Evolutionary conservation across 208 protist genomes (phyloP), one percentile per base, ranked within the genome.

Genomic region (Trypanosoma avium): DNA sequence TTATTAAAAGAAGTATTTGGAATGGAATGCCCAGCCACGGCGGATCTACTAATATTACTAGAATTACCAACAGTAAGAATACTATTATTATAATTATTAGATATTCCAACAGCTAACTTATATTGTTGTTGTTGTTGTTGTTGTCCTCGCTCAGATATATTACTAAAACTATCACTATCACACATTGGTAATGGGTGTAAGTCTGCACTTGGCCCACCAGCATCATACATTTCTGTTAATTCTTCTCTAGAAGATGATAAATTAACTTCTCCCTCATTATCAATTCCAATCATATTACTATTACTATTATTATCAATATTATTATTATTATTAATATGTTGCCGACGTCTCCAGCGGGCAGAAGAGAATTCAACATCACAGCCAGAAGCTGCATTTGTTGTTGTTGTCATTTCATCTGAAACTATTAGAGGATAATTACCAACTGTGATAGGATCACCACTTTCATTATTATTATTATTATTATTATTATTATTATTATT

Each of bases 131-230:
- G 55, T 24, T 33, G 2, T 38, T 60, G 38, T 15, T 3, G 27
- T 26, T 50, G 26, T 30, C 6, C 15, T 32, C 32, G 43, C 29
- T 15, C 33, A 22, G 30, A 2, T 21, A 21, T 1, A 24, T 21
- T 36, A 38, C 26, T 42, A 32, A 26, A 29, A 30, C 12, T 4
- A 19, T 60, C 54, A n/a, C 54, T 47, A 36, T 60, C 29, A 36
- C 32, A 50, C 27, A 12, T 49, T 19, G 57, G 57, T 5, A 69
- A 43, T 19, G 63, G 63, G 54, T 69, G 55, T 22, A 19, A 24
- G 55, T 60, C 55, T 4, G 55, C 55, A 15, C 22, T 48, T 19
- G 19, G 55, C 15, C 38, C 35, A 4, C 7, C 5, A 10, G 5
- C 10, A 38, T 38, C 33, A 38, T 10, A 38, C 33, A 38, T 5